Evolutionary conservation across 805 yeast species (phyloP).

Genomic region (Blastobotrys parvus): DNA sequence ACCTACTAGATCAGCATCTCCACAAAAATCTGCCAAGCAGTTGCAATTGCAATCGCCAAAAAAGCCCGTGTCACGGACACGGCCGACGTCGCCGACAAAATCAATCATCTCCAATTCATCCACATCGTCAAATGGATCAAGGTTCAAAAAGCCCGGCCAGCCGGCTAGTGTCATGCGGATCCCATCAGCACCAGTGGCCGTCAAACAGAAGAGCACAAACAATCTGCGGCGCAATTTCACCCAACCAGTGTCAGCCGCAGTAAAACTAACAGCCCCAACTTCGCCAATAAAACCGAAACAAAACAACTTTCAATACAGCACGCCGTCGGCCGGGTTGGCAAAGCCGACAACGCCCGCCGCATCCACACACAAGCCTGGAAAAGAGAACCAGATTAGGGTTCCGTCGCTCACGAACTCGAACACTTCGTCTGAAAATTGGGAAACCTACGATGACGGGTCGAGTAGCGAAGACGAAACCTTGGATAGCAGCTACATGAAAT

Average conservation of each 20-base stretch:
- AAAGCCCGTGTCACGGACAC: not conserved
- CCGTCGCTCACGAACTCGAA: not conserved
- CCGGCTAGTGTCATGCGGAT: not conserved
- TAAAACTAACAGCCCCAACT: no score
- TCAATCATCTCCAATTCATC: not conserved
- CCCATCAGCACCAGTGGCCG: not conserved
- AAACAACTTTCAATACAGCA: no score
- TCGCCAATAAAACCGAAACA: no score
- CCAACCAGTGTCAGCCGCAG: not conserved
- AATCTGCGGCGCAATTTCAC: no score
- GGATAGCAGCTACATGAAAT: slow-evolving; percentile 9
- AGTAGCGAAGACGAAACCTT: slow-evolving; percentile 16
- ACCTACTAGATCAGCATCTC: not conserved
- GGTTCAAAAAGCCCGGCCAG: not conserved
- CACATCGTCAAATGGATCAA: not conserved
- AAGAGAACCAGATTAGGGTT: not conserved
- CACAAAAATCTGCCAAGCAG: not conserved
- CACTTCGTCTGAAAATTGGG: slow-evolving; percentile 16
- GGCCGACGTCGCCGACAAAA: not conserved
- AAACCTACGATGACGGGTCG: slow-evolving; percentile 10
- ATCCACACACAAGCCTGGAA: no score
- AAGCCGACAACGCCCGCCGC: not conserved
- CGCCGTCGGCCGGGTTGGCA: not conserved
- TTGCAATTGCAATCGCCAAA: not conserved
- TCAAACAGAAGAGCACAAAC: not conserved